Evolutionary conservation across 2,329 filamentous ascomycete genomes (phyloP).

Genomic region (Fusarium tanahbumbuense): DNA sequence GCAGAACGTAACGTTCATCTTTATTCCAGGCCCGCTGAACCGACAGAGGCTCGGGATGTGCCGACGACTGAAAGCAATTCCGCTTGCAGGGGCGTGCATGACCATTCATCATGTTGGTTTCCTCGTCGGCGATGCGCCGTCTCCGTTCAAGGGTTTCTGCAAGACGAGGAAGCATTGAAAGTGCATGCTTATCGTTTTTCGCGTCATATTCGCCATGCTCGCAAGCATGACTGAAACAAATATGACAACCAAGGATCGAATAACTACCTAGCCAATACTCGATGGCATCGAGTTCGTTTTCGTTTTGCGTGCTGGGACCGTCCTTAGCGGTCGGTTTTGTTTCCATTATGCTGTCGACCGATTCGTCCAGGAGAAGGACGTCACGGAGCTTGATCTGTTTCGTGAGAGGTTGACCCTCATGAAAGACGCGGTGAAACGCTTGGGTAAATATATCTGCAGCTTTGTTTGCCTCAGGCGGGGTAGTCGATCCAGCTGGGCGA

Average conservation of each 20-base stretch:
- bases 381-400: conserved; percentile 62
- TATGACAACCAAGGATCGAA: conserved; percentile 66
- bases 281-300: conserved; percentile 55
- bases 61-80: conserved; percentile 56
- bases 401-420: conserved; percentile 48
- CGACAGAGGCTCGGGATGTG: conserved; percentile 14
- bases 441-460: conserved; percentile 64
- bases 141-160: conserved; percentile 50
- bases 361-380: conserved; percentile 65
- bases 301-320: conserved; percentile 47
- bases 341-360: conserved; percentile 65
- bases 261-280: conserved; percentile 66
- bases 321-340: conserved; percentile 66
- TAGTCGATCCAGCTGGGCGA: conserved; percentile 53
- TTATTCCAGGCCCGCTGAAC: conserved; percentile 58
- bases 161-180: conserved; percentile 58
- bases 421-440: conserved; percentile 68
- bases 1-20: conserved; percentile 61
- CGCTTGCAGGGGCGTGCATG: conserved; percentile 51
- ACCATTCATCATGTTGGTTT: conserved; percentile 27
- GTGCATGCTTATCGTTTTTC: conserved; percentile 63
- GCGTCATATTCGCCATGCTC: conserved; percentile 71
- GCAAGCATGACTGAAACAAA: conserved; percentile 70
- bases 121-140: conserved; percentile 26
- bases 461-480: conserved; percentile 56